phyloP scores from a whole-genome alignment of 768 basidiomycete genomes.

The Fomitopsis pulvina region DNA sequence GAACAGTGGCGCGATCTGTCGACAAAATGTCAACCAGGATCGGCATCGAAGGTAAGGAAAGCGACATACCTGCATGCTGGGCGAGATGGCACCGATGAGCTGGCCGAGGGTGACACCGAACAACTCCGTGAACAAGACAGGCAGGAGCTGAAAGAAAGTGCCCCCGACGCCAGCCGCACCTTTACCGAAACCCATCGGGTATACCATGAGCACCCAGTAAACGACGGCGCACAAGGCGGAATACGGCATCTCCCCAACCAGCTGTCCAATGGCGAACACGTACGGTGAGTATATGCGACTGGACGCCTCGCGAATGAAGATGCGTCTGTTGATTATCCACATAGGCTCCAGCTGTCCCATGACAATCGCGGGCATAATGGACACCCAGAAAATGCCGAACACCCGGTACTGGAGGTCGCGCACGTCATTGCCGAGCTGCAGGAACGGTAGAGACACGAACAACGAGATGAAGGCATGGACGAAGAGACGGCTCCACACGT shows the following conservation, averaged over 20 bases:
- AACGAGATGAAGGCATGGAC: conserved; percentile 66
- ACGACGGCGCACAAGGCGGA: conserved; percentile 60
- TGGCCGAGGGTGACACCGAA: conserved; percentile 72
- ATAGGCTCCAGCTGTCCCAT: conserved; percentile 79
- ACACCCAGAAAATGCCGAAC: conserved; percentile 71
- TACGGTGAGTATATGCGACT: conserved; percentile 83
- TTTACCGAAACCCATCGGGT: conserved; percentile 61
- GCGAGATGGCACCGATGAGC: conserved; percentile 67
- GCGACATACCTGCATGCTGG: conserved; percentile 54
- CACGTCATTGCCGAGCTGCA: conserved; percentile 58
- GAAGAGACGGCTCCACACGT: conserved; percentile 79
- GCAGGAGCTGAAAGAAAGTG: conserved; percentile 65
- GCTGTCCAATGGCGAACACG: conserved; percentile 79
- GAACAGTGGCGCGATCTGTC: conserved; percentile 62
- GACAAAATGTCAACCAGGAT: not conserved
- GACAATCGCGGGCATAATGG: conserved; percentile 65
- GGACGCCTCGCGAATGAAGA: conserved; percentile 47
- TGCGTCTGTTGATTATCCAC: conserved; percentile 67
- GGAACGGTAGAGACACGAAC: conserved; percentile 71
- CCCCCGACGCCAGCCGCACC: conserved; percentile 54
- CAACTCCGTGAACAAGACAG: conserved; percentile 64
- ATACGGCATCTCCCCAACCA: conserved; percentile 78
- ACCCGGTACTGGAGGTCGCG: conserved; percentile 74
- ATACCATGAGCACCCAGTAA: conserved; percentile 76
- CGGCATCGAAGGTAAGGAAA: conserved; percentile 13